These are phyloP conservation scores for Phytophthora hybrid DNA, from an alignment of 352 stramenopile species.

Conservation along the genomic window DNA sequence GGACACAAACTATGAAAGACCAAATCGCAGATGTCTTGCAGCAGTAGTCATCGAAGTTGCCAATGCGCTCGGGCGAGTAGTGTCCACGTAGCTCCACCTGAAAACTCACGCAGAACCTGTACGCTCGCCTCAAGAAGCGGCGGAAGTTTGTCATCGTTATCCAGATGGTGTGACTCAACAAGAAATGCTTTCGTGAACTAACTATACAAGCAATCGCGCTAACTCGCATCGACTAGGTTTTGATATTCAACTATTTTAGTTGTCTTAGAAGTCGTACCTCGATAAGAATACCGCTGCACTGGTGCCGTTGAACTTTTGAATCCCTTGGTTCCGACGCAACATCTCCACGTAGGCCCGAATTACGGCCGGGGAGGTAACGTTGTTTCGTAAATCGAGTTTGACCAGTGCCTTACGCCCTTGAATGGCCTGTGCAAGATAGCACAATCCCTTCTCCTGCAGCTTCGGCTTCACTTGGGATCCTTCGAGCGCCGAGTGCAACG, in stretches of 20 bases:
- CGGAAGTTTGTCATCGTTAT: constrained; percentile 12
- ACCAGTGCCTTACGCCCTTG: constrained; percentile 45
- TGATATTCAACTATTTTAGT: background rate
- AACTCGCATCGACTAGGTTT: too few species aligned
- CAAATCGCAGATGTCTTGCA: background rate
- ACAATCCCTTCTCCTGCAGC: constrained; percentile 56
- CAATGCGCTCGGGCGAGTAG: constrained; percentile 42
- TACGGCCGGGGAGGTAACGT: constrained; percentile 45
- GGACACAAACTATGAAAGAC: constrained; percentile 8
- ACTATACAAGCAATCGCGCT: background rate
- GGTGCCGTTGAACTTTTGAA: constrained; percentile 70
- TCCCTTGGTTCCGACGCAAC: constrained; percentile 46
- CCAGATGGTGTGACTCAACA: constrained; percentile 15
- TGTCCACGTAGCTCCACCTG: constrained; percentile 53
- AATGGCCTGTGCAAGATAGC: constrained; percentile 43
- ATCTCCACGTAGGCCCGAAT: constrained; percentile 49
- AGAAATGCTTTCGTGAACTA: background rate
- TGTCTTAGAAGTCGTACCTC: constrained; percentile 40
- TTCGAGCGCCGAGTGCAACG: constrained; percentile 55
- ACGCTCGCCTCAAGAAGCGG: constrained; percentile 10
- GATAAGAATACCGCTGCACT: constrained; percentile 60
- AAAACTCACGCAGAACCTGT: constrained; percentile 14
- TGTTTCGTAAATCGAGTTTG: constrained; percentile 66
- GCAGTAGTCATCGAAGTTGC: constrained; percentile 16
- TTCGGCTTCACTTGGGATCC: constrained; percentile 41